Evolutionary conservation across 768 basidiomycete species (phyloP).

Genomic region (Phanerochaete carnosa): DNA sequence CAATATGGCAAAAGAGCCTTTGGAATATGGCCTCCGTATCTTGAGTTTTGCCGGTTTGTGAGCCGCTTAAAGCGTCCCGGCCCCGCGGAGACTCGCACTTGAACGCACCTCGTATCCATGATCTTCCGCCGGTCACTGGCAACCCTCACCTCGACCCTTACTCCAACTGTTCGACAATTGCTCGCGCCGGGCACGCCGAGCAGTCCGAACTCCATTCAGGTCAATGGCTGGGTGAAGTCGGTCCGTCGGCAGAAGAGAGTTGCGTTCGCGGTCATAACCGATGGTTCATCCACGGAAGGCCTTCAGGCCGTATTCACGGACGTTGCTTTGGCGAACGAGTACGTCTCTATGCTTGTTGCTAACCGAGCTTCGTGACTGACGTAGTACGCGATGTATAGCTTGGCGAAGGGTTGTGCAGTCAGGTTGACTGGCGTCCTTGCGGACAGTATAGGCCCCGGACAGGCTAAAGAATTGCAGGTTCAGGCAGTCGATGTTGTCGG

Average conservation of each 20-base stretch:
- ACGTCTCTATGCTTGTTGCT: slow-evolving; percentile 12
- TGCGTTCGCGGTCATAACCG: slow-evolving; percentile 79
- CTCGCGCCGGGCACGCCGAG: slow-evolving; percentile 21
- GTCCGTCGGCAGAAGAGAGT: slow-evolving; percentile 84
- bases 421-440: slow-evolving; percentile 43
- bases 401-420: slow-evolving; percentile 58
- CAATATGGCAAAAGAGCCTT: too few relatives aligned
- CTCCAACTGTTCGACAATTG: slow-evolving; percentile 36
- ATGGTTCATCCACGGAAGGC: slow-evolving; percentile 70
- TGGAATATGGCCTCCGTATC: too few relatives aligned
- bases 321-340: slow-evolving; percentile 31
- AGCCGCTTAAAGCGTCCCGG: neutral
- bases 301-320: slow-evolving; percentile 76
- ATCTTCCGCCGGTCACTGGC: slow-evolving; percentile 23
- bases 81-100: neutral
- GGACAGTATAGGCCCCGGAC: slow-evolving; percentile 46
- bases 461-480: slow-evolving; percentile 51
- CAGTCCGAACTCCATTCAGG: slow-evolving; percentile 26
- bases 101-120: slow-evolving; percentile 13
- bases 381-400: slow-evolving; percentile 23
- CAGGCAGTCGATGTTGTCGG: slow-evolving; percentile 48
- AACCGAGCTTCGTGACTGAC: neutral
- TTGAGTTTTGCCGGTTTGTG: too few relatives aligned
- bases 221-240: slow-evolving; percentile 86
- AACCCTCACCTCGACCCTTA: slow-evolving; percentile 15